phyloP scores from a whole-genome alignment of 2,329 filamentous ascomycete genomes.

The Xylaria sp. region DNA sequence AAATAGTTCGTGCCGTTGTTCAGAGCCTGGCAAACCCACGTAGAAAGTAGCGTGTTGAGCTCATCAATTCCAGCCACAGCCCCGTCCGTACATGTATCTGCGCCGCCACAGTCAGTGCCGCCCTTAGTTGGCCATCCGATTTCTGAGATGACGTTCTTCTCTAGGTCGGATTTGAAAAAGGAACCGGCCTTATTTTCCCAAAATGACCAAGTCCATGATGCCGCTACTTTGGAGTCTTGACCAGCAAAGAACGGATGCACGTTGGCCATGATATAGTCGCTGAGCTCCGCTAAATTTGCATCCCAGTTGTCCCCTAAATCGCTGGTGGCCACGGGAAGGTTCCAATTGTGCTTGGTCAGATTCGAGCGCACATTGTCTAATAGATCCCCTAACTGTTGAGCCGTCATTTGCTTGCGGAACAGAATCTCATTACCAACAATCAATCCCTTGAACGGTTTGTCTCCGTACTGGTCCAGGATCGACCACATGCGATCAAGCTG shows the following conservation, averaged over 20 bases:
- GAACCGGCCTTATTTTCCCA: conserved; percentile 76
- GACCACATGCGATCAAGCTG: conserved; percentile 87
- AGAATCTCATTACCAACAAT: conserved; percentile 86
- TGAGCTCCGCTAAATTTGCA: conserved; percentile 70
- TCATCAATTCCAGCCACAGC: conserved; percentile 82
- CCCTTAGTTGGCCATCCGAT: conserved; percentile 90
- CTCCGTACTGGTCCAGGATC: conserved; percentile 76
- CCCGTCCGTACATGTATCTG: conserved; percentile 68
- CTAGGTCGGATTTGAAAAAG: conserved; percentile 70
- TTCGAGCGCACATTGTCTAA: conserved; percentile 77
- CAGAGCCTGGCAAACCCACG: conserved; percentile 85
- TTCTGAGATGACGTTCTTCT: conserved; percentile 85
- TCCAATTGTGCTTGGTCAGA: conserved; percentile 72
- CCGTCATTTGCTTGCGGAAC: conserved; percentile 79
- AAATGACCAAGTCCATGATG: conserved; percentile 84
- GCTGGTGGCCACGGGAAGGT: conserved; percentile 84
- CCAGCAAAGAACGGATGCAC: conserved; percentile 97
- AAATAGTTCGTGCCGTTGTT: conserved; percentile 91
- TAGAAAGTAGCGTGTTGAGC: conserved; percentile 86
- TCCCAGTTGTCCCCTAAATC: conserved; percentile 93
- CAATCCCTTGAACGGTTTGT: conserved; percentile 79
- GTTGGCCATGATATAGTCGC: conserved; percentile 95
- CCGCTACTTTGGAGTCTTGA: conserved; percentile 72
- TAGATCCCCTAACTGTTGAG: conserved; percentile 69
- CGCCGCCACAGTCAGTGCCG: conserved; percentile 78